phyloP scores from a whole-genome alignment of 2,329 filamentous ascomycete genomes.

The Epicoccum nigrum region DNA sequence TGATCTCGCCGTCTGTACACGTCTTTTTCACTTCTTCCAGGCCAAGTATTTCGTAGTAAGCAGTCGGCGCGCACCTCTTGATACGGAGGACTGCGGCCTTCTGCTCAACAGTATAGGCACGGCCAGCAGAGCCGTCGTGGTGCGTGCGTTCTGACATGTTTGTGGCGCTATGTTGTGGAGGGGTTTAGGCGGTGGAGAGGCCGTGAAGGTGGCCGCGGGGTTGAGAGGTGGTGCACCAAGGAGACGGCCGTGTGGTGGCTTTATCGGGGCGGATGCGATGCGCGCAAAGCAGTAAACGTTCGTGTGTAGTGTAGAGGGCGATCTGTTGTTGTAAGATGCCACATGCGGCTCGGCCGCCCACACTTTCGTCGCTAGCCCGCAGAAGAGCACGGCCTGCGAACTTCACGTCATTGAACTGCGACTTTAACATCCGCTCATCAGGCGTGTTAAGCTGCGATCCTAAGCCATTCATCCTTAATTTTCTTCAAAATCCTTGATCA shows the following conservation, averaged over 20 bases:
- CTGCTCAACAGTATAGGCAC: conserved; percentile 86
- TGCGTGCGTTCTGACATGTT: conserved; percentile 64
- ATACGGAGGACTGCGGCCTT: conserved; percentile 91
- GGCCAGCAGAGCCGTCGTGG: conserved; percentile 76
- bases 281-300: not conserved
- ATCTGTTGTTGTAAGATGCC: conserved; percentile 19
- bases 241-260: not conserved
- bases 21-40: conserved; percentile 68
- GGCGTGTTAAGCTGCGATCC: not conserved
- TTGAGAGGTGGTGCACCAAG: conserved; percentile 3
- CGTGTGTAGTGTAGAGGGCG: conserved; percentile 8
- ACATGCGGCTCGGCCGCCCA: conserved; percentile 26
- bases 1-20: conserved; percentile 83
- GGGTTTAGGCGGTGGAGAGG: conserved; percentile 2
- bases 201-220: conserved; percentile 8
- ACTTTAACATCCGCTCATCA: conserved; percentile 7
- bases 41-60: conserved; percentile 93
- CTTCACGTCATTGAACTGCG: conserved; percentile 30
- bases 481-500: not conserved
- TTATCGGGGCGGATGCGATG: not conserved
- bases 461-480: not conserved
- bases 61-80: conserved; percentile 79
- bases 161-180: conserved; percentile 13
- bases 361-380: conserved; percentile 25
- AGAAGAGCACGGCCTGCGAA: conserved; percentile 20